Conservation (phyloP, 2,329 filamentous ascomycete genomes). For the Calonectria montana region DNA sequence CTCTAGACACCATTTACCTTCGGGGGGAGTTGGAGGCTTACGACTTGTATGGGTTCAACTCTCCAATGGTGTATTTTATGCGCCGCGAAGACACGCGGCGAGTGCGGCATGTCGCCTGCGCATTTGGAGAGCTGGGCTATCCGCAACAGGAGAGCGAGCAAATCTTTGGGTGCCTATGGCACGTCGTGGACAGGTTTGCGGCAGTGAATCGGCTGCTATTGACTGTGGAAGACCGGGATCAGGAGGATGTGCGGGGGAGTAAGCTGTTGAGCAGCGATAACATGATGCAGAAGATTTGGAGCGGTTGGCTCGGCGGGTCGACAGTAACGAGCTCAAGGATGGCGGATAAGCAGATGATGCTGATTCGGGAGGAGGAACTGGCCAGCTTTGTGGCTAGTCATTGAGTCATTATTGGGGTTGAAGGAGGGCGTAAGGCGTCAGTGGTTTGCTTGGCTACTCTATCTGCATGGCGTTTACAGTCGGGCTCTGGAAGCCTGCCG, state of each 20-base stretch:
- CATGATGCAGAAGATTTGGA: conserved; percentile 61
- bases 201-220: conserved; percentile 51
- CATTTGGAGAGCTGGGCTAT: conserved; percentile 57
- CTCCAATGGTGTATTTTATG: conserved; percentile 62
- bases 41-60: conserved; percentile 59
- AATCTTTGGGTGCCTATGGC: conserved; percentile 60
- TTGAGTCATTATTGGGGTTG: conserved; percentile 11
- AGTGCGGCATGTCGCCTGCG: conserved; percentile 57
- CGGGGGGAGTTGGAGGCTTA: conserved; percentile 61
- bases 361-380: conserved; percentile 57
- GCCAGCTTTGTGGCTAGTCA: conserved; percentile 44
- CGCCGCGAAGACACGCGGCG: conserved; percentile 54
- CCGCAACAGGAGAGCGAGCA: conserved; percentile 56
- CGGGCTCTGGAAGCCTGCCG: conserved; percentile 17
- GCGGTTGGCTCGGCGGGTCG: conserved; percentile 55
- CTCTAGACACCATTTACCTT: conserved; percentile 58
- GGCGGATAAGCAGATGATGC: conserved; percentile 56
- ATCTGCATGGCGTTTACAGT: not conserved
- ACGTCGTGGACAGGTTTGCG: conserved; percentile 59
- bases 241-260: conserved; percentile 45
- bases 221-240: conserved; percentile 54
- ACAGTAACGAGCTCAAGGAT: conserved; percentile 53
- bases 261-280: conserved; percentile 48
- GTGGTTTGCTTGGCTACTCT: not conserved
- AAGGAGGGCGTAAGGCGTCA: not conserved